Base-by-base conservation (phyloP, 2,329 filamentous ascomycete species). In the Diplodia corticola region DNA sequence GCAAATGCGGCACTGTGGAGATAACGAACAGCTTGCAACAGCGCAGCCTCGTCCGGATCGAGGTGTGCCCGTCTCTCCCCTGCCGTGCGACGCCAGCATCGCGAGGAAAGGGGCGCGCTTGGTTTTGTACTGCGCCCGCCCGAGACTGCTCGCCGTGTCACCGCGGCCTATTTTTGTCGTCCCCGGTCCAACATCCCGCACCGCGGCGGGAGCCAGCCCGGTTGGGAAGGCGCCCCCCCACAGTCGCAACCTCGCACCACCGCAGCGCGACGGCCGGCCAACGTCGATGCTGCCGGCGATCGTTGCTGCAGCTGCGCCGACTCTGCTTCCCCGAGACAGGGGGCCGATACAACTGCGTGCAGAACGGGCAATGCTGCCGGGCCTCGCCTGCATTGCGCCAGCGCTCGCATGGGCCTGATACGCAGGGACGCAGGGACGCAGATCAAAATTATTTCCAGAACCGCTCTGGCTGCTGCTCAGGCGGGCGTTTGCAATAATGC, bases 1-100 rank as follows among this genome's bases (percentile, higher is more conserved):
- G 63, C 63, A 55, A 55, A 64, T 64, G 63, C 63, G 63, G 50
- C 50, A 64, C 37, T 64, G 63, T 64, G 63, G 63, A 64, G 63
- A 64, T 64, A 55, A 55, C 50, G 51, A 48, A 48, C 63, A 55
- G 35, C 50, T 55, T 55, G 63, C 63, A 50, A 64, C 63, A 55
- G 44, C 35, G 50, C 37, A 64, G 50, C 26, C 50, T 64, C 50
- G 50, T 53, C 63, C 63, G 50, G 50, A 64, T 64, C 50, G 63
- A 64, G 63, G n/a, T 30, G 63, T 28, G 50, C 50, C 37, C 50
- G 37, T 64, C 28, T 64, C 63, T 28, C 61, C 26, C 51, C 50
- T 46, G 50, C 63, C 44, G 63, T 64, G 63, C 63, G 37, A 64
- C 63, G 26, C 57, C 57, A 55, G 20, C 44, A 22, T 28, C 22